phyloP scores from a whole-genome alignment of 331 rosid species.

The Ulmus americana region DNA sequence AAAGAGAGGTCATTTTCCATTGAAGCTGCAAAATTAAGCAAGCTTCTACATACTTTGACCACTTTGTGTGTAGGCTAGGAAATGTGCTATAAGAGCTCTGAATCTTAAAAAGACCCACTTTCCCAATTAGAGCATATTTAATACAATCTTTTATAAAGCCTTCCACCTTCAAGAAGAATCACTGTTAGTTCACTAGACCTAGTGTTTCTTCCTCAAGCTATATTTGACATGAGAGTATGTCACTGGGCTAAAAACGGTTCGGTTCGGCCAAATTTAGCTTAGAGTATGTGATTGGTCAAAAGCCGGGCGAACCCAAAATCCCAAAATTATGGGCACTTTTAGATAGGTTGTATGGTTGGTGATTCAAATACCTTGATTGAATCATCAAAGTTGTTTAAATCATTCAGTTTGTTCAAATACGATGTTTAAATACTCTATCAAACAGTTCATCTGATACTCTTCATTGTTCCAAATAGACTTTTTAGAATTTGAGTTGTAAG shows the following conservation, averaged over 20 bases:
- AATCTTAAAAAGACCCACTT: conserved; percentile 29
- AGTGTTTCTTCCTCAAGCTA: conserved; percentile 5
- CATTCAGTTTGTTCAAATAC: too few relatives aligned
- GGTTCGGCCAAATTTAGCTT: too few relatives aligned
- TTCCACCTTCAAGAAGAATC: conserved; percentile 19
- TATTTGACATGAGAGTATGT: too few relatives aligned
- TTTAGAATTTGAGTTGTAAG: neutral
- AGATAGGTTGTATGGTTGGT: too few relatives aligned
- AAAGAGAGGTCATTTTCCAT: conserved; percentile 48
- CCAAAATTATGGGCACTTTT: too few relatives aligned
- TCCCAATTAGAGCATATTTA: conserved; percentile 19
- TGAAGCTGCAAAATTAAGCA: conserved; percentile 25
- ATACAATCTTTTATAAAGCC: conserved; percentile 15
- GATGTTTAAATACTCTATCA: too few relatives aligned
- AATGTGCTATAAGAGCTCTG: conserved; percentile 5
- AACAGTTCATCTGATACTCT: too few relatives aligned
- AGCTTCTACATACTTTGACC: conserved; percentile 21
- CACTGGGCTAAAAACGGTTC: too few relatives aligned
- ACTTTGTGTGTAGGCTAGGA: conserved; percentile 12
- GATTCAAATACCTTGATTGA: neutral
- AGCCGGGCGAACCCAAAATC: too few relatives aligned
- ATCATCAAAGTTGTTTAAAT: too few relatives aligned
- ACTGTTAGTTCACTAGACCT: conserved; percentile 8
- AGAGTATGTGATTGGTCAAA: too few relatives aligned
- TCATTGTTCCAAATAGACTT: too few relatives aligned